Evolutionary conservation across 352 stramenopile species (phyloP), one percentile per base, ranked within the genome.

Genomic region (Pelagophyceae sp.): DNA sequence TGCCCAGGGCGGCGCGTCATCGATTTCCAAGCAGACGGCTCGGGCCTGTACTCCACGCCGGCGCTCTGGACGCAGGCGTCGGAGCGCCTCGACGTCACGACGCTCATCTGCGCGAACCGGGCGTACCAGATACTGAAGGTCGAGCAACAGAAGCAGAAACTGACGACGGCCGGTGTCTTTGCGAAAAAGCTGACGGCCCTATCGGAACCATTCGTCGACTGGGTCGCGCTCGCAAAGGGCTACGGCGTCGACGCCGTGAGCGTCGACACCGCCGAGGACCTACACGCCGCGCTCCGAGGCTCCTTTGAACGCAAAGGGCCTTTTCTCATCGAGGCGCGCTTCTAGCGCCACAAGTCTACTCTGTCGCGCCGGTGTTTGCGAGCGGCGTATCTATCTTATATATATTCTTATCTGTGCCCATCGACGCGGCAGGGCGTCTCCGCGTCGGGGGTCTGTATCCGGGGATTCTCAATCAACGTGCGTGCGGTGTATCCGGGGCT

Each of bases 1-100:
- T 72, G 63, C 63, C 63, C 63, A 11, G 19, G 27, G 11, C 63
- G 63, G 3, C 63, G 63, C 29, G 63, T 72, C 19, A 29, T 72
- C 63, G 27, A 72, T 32, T 72, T 72, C 63, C 63, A 72, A 32
- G 63, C 63, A n/a, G 63, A 72, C 63, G 63, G 63, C 35, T 72
- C 63, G 31, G 63, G 31, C 5, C 63, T 72, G 29, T 72, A 72
- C 35, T 72, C 63, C 5, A 72, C 63, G 63, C 63, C 63, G 5
- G 63, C 63, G 31, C n/a, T 72, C 35, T 72, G 63, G 63, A 50
- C 31, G 31, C 6, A 38, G 63, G 35, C 31, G 6, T 3, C 31
- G 6, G 63, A 72, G 35, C 3, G n/a, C 35, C 63, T 72, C 31
- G 63, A 72, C 63, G 35, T 72, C 11, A 72, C 63, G 5, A 35